Conservation (phyloP, 1,139 yeast genomes). For the Diutina pseudorugosa region DNA sequence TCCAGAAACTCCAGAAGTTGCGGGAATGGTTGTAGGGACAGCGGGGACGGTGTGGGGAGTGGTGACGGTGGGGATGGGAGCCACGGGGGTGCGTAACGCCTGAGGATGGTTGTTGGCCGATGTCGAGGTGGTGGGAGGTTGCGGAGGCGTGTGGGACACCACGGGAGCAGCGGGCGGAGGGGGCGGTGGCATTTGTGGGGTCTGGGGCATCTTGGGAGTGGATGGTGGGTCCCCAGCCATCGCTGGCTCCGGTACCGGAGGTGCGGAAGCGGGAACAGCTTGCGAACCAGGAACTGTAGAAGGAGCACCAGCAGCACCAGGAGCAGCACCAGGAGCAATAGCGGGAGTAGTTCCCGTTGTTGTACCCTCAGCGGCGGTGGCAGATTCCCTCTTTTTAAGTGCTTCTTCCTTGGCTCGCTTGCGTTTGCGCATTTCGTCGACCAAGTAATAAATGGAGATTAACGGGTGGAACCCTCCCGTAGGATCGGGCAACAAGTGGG, state of each 20-base stretch:
- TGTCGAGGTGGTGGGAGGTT: not conserved
- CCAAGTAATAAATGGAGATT: constrained; percentile 75
- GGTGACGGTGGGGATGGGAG: not conserved
- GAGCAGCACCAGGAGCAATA: too few relatives aligned
- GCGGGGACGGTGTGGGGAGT: not conserved
- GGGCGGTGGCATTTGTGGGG: not conserved
- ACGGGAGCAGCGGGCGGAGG: not conserved
- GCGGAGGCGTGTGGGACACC: not conserved
- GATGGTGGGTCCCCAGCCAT: too few relatives aligned
- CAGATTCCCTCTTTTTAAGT: constrained; percentile 14
- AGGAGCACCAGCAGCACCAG: too few relatives aligned
- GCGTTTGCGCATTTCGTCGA: constrained; percentile 69
- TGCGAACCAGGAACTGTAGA: not conserved
- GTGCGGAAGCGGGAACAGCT: not conserved
- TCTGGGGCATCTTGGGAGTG: not conserved
- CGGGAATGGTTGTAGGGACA: too few relatives aligned
- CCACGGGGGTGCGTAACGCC: not conserved
- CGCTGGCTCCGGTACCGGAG: not conserved
- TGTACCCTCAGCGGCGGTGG: not conserved
- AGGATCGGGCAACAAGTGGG: constrained; percentile 53
- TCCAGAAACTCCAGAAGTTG: too few relatives aligned
- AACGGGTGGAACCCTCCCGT: constrained; percentile 84
- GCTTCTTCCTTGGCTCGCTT: constrained; percentile 48
- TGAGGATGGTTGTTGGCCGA: not conserved
- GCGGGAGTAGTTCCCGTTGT: too few relatives aligned